phyloP scores from a whole-genome alignment of 2,329 filamentous ascomycete species.

The Colletotrichum musae region DNA sequence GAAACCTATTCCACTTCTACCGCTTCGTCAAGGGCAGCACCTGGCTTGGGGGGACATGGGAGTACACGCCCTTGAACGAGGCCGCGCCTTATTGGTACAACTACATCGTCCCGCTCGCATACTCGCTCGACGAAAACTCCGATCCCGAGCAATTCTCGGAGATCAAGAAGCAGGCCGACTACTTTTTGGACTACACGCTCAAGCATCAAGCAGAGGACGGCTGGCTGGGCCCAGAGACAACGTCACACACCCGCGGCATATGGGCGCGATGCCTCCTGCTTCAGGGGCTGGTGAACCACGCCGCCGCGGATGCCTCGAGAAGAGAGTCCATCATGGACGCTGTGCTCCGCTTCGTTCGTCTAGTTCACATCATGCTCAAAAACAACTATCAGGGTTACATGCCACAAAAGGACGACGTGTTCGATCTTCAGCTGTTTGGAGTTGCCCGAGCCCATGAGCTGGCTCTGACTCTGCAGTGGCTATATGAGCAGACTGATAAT shows the following conservation, averaged over 20 bases:
- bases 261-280: slow-evolving; percentile 68
- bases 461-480: slow-evolving; percentile 57
- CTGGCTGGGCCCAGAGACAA: slow-evolving; percentile 69
- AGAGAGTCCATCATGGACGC: slow-evolving; percentile 61
- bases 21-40: slow-evolving; percentile 63
- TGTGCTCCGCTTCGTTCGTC: slow-evolving; percentile 63
- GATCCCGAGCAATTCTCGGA: slow-evolving; percentile 47
- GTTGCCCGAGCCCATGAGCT: slow-evolving; percentile 55
- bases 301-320: slow-evolving; percentile 62
- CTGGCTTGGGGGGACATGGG: slow-evolving; percentile 64
- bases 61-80: slow-evolving; percentile 71
- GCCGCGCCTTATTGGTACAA: slow-evolving; percentile 74
- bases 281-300: slow-evolving; percentile 61
- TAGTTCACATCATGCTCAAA: slow-evolving; percentile 69
- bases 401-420: slow-evolving; percentile 57
- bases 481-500: slow-evolving; percentile 53
- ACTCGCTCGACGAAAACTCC: slow-evolving; percentile 53
- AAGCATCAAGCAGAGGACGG: slow-evolving; percentile 65
- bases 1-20: slow-evolving; percentile 69
- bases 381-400: slow-evolving; percentile 67
- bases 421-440: slow-evolving; percentile 55
- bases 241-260: slow-evolving; percentile 58
- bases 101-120: slow-evolving; percentile 70
- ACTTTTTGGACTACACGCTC: slow-evolving; percentile 63
- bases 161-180: slow-evolving; percentile 43